Evolutionary conservation across 768 basidiomycete genomes (phyloP), one percentile per base, ranked within the genome.

Genomic region (Suillus subalutaceus): DNA sequence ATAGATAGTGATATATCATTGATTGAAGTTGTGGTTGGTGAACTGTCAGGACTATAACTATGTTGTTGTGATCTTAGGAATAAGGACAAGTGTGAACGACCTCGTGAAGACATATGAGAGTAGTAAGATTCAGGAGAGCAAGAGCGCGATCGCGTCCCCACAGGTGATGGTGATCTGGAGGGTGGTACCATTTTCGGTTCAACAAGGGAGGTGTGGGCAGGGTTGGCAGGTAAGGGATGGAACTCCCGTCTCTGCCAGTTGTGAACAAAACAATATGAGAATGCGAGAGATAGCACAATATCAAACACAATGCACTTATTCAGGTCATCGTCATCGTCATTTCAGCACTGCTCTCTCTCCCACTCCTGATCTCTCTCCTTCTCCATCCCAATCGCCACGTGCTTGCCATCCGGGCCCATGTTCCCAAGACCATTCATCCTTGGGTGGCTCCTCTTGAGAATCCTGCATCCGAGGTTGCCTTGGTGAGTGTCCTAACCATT

Each of bases 181-280:
- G 57, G 57, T 16, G n/a, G n/a, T n/a, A 58, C 73, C 64, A 86
- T 84, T 71, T 84, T 80, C 62, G 76, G 81, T 67, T 84, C 78
- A 63, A 78, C 71, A 62, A 75, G 69, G 12, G 56, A 58, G 55
- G 76, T 77, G 63, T 74, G 73, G 65, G 71, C 71, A 70, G 66
- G 77, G 63, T 76, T 81, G 78, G 78, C 80, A 74, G 83, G 75
- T 4, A 81, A 75, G 4, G 75, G 74, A 55, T 81, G 75, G 55
- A 75, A 74, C 52, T 90, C 89, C 62, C 90, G 81, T 72, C 84
- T 82, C 55, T 86, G 86, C 90, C 90, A 92, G 71, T 90, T 92
- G 69, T 9, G 68, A 62, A 64, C 62, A 63, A 57, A 64, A n/a
- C 6, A 18, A 15, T 72, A 44, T 69, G 64, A 41, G 68, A 20